Evolutionary conservation across 345 rosid genomes (phyloP), one percentile per base, ranked within the genome.

Genomic region (Turritis glabra): DNA sequence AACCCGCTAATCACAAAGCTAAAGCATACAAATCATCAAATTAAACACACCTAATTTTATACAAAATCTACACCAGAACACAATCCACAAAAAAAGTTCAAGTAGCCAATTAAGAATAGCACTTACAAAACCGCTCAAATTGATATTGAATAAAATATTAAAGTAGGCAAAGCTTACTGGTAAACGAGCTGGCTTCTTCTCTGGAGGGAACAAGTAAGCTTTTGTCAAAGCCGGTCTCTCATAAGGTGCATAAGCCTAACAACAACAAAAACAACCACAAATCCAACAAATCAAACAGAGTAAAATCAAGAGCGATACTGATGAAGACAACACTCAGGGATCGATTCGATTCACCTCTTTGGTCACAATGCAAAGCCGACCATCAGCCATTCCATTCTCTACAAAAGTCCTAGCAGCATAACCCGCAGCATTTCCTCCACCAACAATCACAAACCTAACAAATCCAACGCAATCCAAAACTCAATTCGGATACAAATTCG

Each of bases 371-470:
- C 97, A 94, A 22, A 94, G 96, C 38, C 85, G 84, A 58, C 97
- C 96, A 81, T 91, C 90, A 19, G 99, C 97, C 96, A 94, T 86
- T 19, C 91, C 97, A 25, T 90, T 88, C 37, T 94, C 98, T n/a
- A 90, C 96, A 73, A 94, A 94, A 58, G 92, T 85, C 82, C 89
- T 81, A 2, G 98, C 98, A 7, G 96, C 97, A 77, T 94, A 94
- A 25, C 98, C 98, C 8, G 97, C 97, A n/a, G 98, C 88, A 85
- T 94, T 94, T 19, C 98, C 98, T 19, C 98, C 98, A 22, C 98
- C 98, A 72, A 94, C 85, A 27, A 90, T 90, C 80, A 94, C 91
- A 82, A 77, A 90, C 84, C 96, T 89, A 66, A 25, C 52, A 26
- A 19, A 15, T 44, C 7, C n/a, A n/a, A 13, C 48, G 7, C 27